These are phyloP conservation scores for Leccinellum albellum DNA, from an alignment of 768 basidiomycete genomes.

Conservation along the genomic window DNA sequence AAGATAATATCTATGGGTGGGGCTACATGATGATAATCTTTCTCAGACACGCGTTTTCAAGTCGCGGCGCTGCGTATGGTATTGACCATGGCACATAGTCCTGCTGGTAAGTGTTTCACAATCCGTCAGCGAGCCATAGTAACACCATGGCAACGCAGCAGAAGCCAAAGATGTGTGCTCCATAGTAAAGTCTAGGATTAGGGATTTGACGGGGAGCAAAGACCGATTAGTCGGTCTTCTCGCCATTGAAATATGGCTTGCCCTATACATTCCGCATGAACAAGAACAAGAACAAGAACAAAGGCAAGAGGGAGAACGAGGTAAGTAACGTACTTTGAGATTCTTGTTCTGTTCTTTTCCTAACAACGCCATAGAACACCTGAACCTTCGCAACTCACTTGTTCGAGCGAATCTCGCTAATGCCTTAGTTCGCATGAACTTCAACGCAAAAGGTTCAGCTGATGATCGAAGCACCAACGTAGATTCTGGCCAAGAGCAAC, in stretches of 20 bases:
- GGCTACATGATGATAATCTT: background rate
- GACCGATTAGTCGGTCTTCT: constrained; percentile 14
- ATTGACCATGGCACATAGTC: constrained; percentile 11
- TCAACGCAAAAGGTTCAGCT: background rate
- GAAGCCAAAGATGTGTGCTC: background rate
- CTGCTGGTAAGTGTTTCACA: constrained; percentile 4
- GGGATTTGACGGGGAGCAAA: constrained; percentile 9
- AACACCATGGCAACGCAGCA: background rate
- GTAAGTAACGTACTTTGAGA: background rate
- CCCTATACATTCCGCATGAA: constrained; percentile 4
- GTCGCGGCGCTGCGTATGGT: constrained; percentile 19
- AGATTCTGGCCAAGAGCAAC: background rate
- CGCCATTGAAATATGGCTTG: constrained; percentile 20
- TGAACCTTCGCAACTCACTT: constrained; percentile 5
- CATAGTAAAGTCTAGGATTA: constrained; percentile 12
- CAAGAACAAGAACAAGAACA: background rate
- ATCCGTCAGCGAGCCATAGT: background rate
- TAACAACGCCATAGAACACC: constrained; percentile 1
- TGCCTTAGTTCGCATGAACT: constrained; percentile 10
- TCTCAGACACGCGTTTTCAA: constrained; percentile 11
- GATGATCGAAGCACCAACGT: background rate
- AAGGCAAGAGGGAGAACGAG: background rate
- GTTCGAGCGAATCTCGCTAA: constrained; percentile 20
- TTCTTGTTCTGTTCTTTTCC: background rate
- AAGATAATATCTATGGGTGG: background rate